Evolutionary conservation across 768 basidiomycete genomes (phyloP).

Genomic region (Dentipellis fragilis): DNA sequence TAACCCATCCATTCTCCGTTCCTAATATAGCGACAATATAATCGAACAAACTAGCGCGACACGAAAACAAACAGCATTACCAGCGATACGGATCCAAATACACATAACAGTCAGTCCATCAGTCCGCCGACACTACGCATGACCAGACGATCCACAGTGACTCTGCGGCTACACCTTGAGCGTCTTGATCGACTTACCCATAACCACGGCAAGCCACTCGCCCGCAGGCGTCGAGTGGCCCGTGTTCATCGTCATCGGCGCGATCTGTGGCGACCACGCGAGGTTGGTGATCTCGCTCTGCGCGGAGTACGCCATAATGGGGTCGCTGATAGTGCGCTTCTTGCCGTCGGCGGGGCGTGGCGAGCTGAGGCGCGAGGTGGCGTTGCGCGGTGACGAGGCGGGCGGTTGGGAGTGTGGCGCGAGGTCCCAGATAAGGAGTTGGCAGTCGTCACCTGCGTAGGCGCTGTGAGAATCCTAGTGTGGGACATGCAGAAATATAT

Average conservation of each 20-base stretch:
- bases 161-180: slow-evolving; percentile 52
- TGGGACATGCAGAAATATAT: not conserved
- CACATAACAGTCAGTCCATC: too few species aligned
- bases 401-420: slow-evolving; percentile 44
- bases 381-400: slow-evolving; percentile 57
- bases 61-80: too few species aligned
- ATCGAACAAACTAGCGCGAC: too few species aligned
- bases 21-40: too few species aligned
- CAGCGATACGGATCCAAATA: too few species aligned
- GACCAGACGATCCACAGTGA: too few species aligned
- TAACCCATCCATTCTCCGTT: too few species aligned
- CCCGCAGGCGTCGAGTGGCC: slow-evolving; percentile 67
- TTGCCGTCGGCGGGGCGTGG: slow-evolving; percentile 68
- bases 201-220: slow-evolving; percentile 82
- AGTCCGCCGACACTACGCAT: too few species aligned
- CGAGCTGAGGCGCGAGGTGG: slow-evolving; percentile 66
- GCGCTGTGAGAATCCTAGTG: not conserved
- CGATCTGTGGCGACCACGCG: slow-evolving; percentile 83
- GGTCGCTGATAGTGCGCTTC: slow-evolving; percentile 64
- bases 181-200: slow-evolving; percentile 73
- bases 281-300: slow-evolving; percentile 71
- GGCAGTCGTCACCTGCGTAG: slow-evolving; percentile 77
- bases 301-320: slow-evolving; percentile 78
- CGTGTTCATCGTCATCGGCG: slow-evolving; percentile 63
- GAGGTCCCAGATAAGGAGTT: slow-evolving; percentile 91